Base-by-base conservation (phyloP, 2,329 filamentous ascomycete genomes). In the Leptodontidium sp. region DNA sequence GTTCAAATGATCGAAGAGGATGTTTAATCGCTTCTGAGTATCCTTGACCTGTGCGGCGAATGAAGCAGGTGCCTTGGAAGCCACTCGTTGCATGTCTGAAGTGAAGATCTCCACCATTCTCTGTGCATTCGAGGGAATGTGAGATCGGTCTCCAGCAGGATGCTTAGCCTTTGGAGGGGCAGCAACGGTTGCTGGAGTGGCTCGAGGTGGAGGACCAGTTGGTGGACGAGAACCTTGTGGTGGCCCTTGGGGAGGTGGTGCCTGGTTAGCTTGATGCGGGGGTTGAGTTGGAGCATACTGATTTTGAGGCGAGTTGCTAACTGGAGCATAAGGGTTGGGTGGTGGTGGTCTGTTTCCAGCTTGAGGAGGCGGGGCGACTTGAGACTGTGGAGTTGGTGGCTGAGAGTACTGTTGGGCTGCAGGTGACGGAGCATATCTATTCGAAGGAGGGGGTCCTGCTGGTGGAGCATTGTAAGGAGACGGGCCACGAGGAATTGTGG, bases 1-100 rank as follows among this genome's bases (percentile, higher is more conserved):
- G 85, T 98, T 99, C 58, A 99, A 85, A 80, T 98, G 94, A 78
- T 99, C 95, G 79, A 98, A 98, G n/a, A 99, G 84, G 61, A 98
- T 90, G 76, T 92, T 93, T 68, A 99, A 86, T 35, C 96, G 90
- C 82, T 97, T 97, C 79, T 97, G 93, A 1, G 94, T 96, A 79
- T 98, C 96, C 76, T 93, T 92, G 24, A 99, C 94, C 79, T 98
- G 94, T 15, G 90, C 87, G 71, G 93, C 91, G 82, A 96, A 98
- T 17, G 91, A 90, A n/a, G 91, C 84, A 21, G 96, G 96, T 0
- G 96, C 96, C 74, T 93, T 91, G 40, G 90, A 83, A 69, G 94
- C 94, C 66, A 99, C 92, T 43, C 94, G 92, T 75, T 95, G 90
- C 88, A 98, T 94, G 75, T 98, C 95, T 40, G 87, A 86, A 65